Base-by-base conservation (phyloP, 805 yeast genomes). In the Barnettozyma sp. region DNA sequence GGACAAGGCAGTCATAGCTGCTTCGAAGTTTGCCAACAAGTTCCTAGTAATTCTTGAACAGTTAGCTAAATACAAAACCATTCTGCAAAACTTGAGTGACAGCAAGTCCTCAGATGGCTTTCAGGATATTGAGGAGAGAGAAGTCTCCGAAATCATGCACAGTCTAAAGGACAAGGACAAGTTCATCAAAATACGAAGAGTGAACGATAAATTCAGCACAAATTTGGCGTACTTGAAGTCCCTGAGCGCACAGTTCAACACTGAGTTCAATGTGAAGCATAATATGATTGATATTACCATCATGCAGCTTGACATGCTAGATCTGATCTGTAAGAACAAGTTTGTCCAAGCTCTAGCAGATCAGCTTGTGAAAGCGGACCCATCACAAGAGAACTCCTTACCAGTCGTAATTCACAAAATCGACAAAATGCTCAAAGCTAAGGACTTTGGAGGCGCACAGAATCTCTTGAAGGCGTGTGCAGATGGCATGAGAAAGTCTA, bases 1-100 rank as follows among this genome's bases (percentile, higher is more conserved):
- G 43, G 71, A 69, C 44, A 60, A 60, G 19, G 60, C 58, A 3
- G 86, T 95, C 56, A 74, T 77, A 21, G 59, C 52, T 13, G 49
- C 70, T 21, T 71, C 83, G 9, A 72, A 78, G 46, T 55, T 76
- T n/a, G 62, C 62, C 38, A 63, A 72, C 21, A 71, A 68, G 39
- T 59, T 76, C 40, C 58, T 52, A 25, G 30, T 21, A 34, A 38
- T 48, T 42, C 52, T 49, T 30, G 52, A 28, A 41, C 62, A 54
- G 38, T 60, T 66, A 61, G 40, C 59, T 43, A 48, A 60, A 48
- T 27, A 71, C 19, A 66, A 71, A 24, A 59, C 69, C 11, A 68
- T 73, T 35, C 71, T 78, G 1, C 52, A 58, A 17, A 55, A 58
- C 20, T 61, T 66, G 41, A 58, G 62, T 4, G 52, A 60, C n/a